A percentile compares a stretch with the other conserved stretches of the same genome.
Evolutionary conservation across 2,329 filamentous ascomycete genomes (phyloP).

Genomic region (Botrytis cinerea): DNA sequence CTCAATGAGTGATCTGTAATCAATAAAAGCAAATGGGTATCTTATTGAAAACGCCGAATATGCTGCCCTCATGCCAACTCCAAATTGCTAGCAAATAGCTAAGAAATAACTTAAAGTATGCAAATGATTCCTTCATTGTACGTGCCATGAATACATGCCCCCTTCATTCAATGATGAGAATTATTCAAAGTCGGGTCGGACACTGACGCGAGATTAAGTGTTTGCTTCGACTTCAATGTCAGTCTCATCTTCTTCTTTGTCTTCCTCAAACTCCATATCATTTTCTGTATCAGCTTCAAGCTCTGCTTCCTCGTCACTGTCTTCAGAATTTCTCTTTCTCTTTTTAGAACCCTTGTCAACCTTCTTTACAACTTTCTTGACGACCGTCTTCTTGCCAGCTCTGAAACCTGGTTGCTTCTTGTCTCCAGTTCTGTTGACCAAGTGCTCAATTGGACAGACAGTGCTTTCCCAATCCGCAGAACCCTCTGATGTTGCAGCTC

Average conservation of each 20-base stretch:
- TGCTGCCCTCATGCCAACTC: neutral
- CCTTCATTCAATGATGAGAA: neutral
- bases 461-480: conserved; percentile 62
- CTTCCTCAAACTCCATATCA: conserved; percentile 7
- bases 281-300: conserved; percentile 12
- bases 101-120: neutral
- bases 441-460: conserved; percentile 64
- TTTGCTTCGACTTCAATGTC: neutral
- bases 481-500: conserved; percentile 54
- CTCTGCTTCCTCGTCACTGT: conserved; percentile 28
- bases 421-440: conserved; percentile 58
- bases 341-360: conserved; percentile 24
- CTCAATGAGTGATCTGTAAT: neutral
- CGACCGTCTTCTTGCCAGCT: conserved; percentile 7
- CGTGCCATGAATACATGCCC: neutral
- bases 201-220: neutral
- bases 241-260: neutral
- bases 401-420: conserved; percentile 45
- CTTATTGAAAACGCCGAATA: neutral
- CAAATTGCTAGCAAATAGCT: neutral
- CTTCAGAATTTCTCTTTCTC: conserved; percentile 28
- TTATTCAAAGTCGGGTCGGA: neutral
- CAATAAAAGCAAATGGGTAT: conserved; percentile 11
- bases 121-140: neutral
- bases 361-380: conserved; percentile 11